Base-by-base conservation (phyloP, 176 grass and related monocot genomes). In the Triticum aestivum region DNA sequence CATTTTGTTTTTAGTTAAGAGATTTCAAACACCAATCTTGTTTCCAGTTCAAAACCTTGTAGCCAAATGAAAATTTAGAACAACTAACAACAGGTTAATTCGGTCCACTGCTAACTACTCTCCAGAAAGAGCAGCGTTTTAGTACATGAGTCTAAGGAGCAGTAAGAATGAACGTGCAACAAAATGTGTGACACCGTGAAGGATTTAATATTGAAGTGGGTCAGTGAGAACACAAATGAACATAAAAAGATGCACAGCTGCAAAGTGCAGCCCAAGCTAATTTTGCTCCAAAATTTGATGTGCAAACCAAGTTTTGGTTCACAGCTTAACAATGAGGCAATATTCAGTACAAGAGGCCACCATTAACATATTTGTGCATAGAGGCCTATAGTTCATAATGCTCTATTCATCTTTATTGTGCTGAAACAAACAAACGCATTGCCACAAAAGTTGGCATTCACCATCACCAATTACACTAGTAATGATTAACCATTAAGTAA, bases 281-380 rank as follows among this genome's bases (percentile, higher is more conserved):
- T 80, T 68, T 17, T 4, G 27, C 39, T 79, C 81, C 42, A 67
- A 86, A 38, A 85, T 69, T 66, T 18, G 6, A 61, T 61, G 56
- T 69, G 61, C 39, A 71, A 34, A 63, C 2, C 51, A 75, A 45
- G 14, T 61, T 62, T 80, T 76, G 68, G 21, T 59, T 59, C 34
- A 61, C 29, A 77, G 26, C 27, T 61, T 76, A 11, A 56, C 32
- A 73, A 39, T 29, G 18, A 49, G 45, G 47, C 34, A 82, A 78
- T 58, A 82, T 52, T 82, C 35, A 27, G 45, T 49, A 49, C 69
- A 4, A 77, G 9, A 39, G 51, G 29, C 69, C 56, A 78, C 20
- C n/a, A 68, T 15, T 77, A 32, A 39, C 20, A 18, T 8, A 9
- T 0, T 80, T 14, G 18, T 75, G 32, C 17, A 33, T 88, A 30